Evolutionary conservation across 2,329 filamentous ascomycete genomes (phyloP).

Genomic region (Phyllosticta paracitricarpa): DNA sequence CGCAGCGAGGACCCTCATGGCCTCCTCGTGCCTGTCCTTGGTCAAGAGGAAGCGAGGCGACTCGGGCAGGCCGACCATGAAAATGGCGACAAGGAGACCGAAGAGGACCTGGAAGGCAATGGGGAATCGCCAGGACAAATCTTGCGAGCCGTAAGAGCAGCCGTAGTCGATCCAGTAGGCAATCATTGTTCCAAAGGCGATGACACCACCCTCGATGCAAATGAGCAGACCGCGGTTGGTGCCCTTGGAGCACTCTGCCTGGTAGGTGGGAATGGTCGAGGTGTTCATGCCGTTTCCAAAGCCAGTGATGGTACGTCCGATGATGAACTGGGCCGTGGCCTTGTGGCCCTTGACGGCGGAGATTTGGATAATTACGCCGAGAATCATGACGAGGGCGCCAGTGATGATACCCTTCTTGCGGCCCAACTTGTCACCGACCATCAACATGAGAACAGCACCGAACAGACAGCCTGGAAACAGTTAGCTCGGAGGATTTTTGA

Average conservation of each 20-base stretch:
- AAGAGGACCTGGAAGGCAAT: slow-evolving; percentile 45
- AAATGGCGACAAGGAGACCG: slow-evolving; percentile 34
- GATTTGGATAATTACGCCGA: slow-evolving; percentile 34
- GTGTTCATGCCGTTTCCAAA: slow-evolving; percentile 49
- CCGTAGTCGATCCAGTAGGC: slow-evolving; percentile 39
- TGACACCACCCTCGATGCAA: slow-evolving; percentile 47
- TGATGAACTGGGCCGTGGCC: slow-evolving; percentile 40
- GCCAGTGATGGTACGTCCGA: slow-evolving; percentile 44
- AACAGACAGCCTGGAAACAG: slow-evolving; percentile 22
- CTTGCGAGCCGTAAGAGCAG: slow-evolving; percentile 21
- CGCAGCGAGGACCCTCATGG: slow-evolving; percentile 40
- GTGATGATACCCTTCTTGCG: slow-evolving; percentile 34
- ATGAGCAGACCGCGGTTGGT: slow-evolving; percentile 52
- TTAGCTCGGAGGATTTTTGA: slow-evolving; percentile 14
- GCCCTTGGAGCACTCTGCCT: slow-evolving; percentile 44
- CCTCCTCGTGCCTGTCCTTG: slow-evolving; percentile 41
- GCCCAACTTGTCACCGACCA: slow-evolving; percentile 32
- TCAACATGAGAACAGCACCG: slow-evolving; percentile 30
- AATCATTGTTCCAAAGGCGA: slow-evolving; percentile 42
- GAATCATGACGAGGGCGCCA: slow-evolving; percentile 33
- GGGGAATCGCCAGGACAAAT: slow-evolving; percentile 40
- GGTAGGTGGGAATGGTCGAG: slow-evolving; percentile 44
- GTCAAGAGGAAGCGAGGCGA: slow-evolving; percentile 51
- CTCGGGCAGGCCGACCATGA: slow-evolving; percentile 42
- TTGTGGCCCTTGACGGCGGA: slow-evolving; percentile 23